Base-by-base conservation (phyloP, 495 filamentous ascomycete species). In the Choiromyces venosus region DNA sequence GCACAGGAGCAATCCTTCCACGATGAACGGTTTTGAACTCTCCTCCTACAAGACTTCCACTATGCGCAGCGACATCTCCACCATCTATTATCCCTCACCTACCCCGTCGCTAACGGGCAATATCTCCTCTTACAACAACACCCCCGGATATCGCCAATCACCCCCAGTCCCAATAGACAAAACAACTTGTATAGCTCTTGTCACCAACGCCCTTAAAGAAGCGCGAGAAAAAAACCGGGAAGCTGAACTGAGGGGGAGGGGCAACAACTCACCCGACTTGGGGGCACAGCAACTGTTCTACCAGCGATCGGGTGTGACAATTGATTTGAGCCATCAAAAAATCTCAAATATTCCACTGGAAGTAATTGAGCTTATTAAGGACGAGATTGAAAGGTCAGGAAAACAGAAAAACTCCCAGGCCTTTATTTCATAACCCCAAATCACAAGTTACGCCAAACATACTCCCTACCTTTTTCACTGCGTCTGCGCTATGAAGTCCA, bases 361-460 rank as follows among this genome's bases (percentile, higher is more conserved):
- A 74, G 92, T 97, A 69, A 89, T 97, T 40, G 93, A 95, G 81
- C 88, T 96, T 76, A 93, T 99, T 70, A 96, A 93, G 83, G 88
- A 94, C 82, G 92, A 97, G 81, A 87, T 97, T 67, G 94, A 96
- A 85, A 86, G 94, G 94, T 97, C 84, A 73, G 87, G 35, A 71
- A 74, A 71, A 29, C 39, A 37, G 46, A 66, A 65, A 68, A 18
- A 64, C 39, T 61, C 52, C 12, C 21, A n/a, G n/a, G n/a, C n/a
- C n/a, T n/a, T n/a, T n/a, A n/a, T n/a, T n/a, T n/a, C n/a, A 61
- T 61, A 29, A 29, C 52, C 52, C 52, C 52, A 29, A n/a, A 56
- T 9, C 46, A 56, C 52, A 56, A 29, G 25, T 56, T 14, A 56
- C 52, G 10, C 52, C 29, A 61, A 29, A 61, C 25, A 61, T 33